Base-by-base conservation (phyloP, 306 rosid genomes). In the Acacia confusa region DNA sequence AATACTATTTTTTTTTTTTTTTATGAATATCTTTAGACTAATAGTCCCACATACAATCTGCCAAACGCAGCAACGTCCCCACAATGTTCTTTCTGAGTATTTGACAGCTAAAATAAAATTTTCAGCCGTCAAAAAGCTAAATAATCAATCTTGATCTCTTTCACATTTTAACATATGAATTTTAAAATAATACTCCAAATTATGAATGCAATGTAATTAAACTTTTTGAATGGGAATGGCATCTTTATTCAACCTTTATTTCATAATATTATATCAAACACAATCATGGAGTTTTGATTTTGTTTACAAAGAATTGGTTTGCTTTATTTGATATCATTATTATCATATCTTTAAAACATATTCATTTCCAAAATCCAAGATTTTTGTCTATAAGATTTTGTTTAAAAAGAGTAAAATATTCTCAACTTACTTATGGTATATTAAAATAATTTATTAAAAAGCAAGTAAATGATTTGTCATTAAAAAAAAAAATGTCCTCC, bases 311-410 rank as follows among this genome's bases (percentile, higher is more conserved):
- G 70, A 82, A 78, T 78, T 72, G 17, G 60, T 67, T 81, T 73
- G 74, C 75, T 85, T 77, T 74, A 60, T 57, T 47, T 77, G 80
- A 81, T 34, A 81, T 77, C 78, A 67, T 77, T 85, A 65, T 78
- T 66, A 47, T 71, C 47, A 57, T 66, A 66, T 66, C 61, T 44
- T 5, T 61, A 57, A 73, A 45, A 45, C 38, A 66, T 71, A 44
- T 65, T 73, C 12, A 34, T 45, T 36, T 81, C 38, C 16, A 41
- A 76, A 80, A 61, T 11, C 2, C 32, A 58, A 36, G 25, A 78
- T 40, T 27, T 71, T 4, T 65, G 3, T 34, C 20, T 6, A 22
- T 27, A 63, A 63, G 40, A 27, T 30, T 75, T 55, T 2, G 13
- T 47, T 25, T 7, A 25, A 70, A 22, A 71, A 2, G 38, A 24